These are phyloP conservation scores for Lyophyllum atratum DNA, from an alignment of 768 basidiomycete species.

Conservation along the genomic window DNA sequence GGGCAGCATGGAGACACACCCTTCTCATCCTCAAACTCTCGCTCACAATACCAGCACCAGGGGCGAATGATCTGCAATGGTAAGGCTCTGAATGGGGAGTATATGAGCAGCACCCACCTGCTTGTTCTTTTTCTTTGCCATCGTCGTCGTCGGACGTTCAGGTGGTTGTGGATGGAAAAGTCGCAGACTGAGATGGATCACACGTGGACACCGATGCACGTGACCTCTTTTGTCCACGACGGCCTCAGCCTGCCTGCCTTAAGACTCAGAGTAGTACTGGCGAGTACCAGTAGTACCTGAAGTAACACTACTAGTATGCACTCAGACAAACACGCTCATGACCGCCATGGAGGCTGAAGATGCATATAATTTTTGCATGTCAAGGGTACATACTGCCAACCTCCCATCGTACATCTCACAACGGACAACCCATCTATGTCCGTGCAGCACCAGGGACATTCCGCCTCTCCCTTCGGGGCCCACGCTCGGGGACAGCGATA, in stretches of 20 bases:
- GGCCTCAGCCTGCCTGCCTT: neutral
- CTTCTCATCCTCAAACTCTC: slow-evolving; percentile 99
- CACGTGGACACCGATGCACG: slow-evolving; percentile 7
- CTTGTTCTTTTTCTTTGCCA: slow-evolving; percentile 66
- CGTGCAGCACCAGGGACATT: slow-evolving; percentile 81
- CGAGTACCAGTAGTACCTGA: too few species aligned
- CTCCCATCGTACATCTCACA: neutral
- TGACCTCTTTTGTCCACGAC: neutral
- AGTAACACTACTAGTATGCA: too few species aligned
- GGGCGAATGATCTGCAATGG: slow-evolving; percentile 70
- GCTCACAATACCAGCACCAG: slow-evolving; percentile 99
- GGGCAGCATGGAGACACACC: slow-evolving; percentile 48
- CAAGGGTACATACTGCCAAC: slow-evolving; percentile 1
- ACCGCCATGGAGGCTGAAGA: neutral
- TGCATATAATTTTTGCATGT: slow-evolving; percentile 16
- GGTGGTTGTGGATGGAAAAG: slow-evolving; percentile 4
- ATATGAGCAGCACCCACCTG: slow-evolving; percentile 35
- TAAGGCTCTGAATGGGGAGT: neutral
- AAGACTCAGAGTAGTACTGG: neutral
- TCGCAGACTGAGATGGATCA: neutral
- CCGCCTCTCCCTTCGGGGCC: slow-evolving; percentile 72
- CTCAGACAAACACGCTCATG: too few species aligned
- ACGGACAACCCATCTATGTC: slow-evolving; percentile 20
- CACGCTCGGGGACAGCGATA: slow-evolving; percentile 67
- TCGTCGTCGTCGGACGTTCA: slow-evolving; percentile 19